phyloP scores from a whole-genome alignment of 2,329 filamentous ascomycete genomes.

The Botrytis fabae region DNA sequence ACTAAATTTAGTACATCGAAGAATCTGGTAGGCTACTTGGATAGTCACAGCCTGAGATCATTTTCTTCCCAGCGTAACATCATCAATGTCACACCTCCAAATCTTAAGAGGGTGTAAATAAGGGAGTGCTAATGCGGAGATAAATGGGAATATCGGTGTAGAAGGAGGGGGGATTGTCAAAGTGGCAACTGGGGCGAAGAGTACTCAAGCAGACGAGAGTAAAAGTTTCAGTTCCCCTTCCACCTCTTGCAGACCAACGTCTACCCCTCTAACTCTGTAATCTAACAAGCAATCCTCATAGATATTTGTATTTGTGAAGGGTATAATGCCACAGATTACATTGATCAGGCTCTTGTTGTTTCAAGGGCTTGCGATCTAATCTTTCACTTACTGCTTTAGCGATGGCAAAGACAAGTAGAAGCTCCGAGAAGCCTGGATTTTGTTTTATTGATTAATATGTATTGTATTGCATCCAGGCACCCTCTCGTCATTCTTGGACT shows the following conservation, averaged over 20 bases:
- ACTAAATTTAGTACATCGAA: neutral
- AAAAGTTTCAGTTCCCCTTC: neutral
- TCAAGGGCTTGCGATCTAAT: neutral
- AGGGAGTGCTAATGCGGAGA: neutral
- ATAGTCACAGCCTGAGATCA: too few species aligned
- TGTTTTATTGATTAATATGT: neutral
- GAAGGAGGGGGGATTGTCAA: neutral
- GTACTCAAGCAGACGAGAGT: neutral
- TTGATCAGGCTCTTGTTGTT: neutral
- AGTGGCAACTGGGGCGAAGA: neutral
- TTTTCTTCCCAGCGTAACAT: too few species aligned
- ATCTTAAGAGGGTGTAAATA: neutral
- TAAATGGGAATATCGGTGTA: neutral
- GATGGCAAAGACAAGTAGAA: neutral
- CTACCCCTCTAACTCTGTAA: neutral
- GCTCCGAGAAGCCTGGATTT: neutral
- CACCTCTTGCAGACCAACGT: neutral
- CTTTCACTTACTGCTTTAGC: neutral
- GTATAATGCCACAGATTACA: neutral
- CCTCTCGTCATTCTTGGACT: neutral
- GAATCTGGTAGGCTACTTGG: too few species aligned
- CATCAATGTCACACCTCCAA: too few species aligned
- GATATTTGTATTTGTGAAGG: neutral
- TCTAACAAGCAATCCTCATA: neutral
- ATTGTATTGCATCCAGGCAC: neutral